Base-by-base conservation (phyloP, 805 yeast genomes). In the Scheffersomyces amazonensis region DNA sequence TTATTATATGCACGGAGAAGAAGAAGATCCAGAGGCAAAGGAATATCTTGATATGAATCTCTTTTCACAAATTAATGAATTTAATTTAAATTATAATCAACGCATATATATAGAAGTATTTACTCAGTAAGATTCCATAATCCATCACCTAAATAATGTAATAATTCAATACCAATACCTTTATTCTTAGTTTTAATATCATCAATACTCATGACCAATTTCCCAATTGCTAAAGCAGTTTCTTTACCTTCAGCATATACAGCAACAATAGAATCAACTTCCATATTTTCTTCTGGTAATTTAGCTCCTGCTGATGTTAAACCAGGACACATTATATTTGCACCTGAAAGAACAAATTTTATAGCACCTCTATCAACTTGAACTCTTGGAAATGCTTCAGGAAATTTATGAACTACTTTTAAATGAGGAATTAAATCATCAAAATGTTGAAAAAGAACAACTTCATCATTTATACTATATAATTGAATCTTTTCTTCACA, bases 271-370 rank as follows among this genome's bases (percentile, higher is more conserved):
- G 81, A 70, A 37, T 75, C 95, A 48, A 78, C 71, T 30, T 76
- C 80, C 41, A 80, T 57, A 27, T 82, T 78, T 21, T 82, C 82
- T 17, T 81, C 90, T 16, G 96, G 96, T 43, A 89, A 68, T 37
- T 66, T 63, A 16, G 95, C 96, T 30, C 96, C 96, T 2, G 83
- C 73, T 15, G 93, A 81, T 0, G 96, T 88, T 46, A 88, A 73
- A 15, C 96, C 96, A 3, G 96, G 96, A 63, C 96, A 90, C 98
- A 90, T 90, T 54, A 90, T 86, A 55, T 90, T 90, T 20, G 97
- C 96, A 40, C 97, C 98, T 3, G 95, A 83, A n/a, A 90, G 67
- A 18, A 90, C 93, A 55, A 90, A 90, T 62, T 90, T 90, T 59
- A 90, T 90, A 36, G 98, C 98, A 41, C 98, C 98, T 58, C 96